Base-by-base conservation (phyloP, 2,329 filamentous ascomycete genomes). In the Berkeleyomyces rouxiae region DNA sequence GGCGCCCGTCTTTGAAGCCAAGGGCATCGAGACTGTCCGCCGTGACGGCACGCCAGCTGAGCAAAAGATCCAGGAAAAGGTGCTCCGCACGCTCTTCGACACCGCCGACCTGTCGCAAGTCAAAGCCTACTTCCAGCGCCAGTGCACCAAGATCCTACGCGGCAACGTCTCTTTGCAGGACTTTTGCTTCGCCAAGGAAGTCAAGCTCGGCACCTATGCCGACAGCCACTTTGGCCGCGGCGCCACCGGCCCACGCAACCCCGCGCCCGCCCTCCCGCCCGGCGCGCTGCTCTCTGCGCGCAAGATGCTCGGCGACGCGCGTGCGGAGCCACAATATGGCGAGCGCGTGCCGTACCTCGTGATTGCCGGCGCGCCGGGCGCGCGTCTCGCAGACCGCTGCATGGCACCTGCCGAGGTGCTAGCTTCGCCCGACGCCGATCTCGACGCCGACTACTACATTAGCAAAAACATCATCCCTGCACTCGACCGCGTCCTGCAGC, bases 371-470 rank as follows among this genome's bases (percentile, higher is more conserved):
- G 88, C 87, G 0, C 93, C 93, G 0, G 90, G 90, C 0, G 86
- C 91, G 6, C 78, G 90, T 39, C 80, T 99, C 7, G 85, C 90
- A 67, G 92, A 97, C 72, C 87, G 93, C 10, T 96, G 90, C 70
- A 88, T 99, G 0, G 82, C 89, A 40, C 93, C 93, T 0, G 90
- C 96, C 68, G 84, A 85, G 7, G 77, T 97, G 3, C 79, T 97
- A 1, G 77, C 82, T 61, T 88, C 88, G 67, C 83, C 88, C 31
- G 82, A 92, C 68, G 81, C 86, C 59, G 85, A 90, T 68, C 80
- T 99, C 16, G 93, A 99, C 70, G 86, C 91, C 0, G 90, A 96
- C 68, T 99, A 99, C 74, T 99, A 99, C 75, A 97, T 99, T 69
- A 83, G 82, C 16, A 97, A 96, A 76, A 97, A 96, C 70, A 71